These are phyloP conservation scores for Trichoderma citrinoviride DNA, from an alignment of 2,329 filamentous ascomycete genomes.

Conservation along the genomic window DNA sequence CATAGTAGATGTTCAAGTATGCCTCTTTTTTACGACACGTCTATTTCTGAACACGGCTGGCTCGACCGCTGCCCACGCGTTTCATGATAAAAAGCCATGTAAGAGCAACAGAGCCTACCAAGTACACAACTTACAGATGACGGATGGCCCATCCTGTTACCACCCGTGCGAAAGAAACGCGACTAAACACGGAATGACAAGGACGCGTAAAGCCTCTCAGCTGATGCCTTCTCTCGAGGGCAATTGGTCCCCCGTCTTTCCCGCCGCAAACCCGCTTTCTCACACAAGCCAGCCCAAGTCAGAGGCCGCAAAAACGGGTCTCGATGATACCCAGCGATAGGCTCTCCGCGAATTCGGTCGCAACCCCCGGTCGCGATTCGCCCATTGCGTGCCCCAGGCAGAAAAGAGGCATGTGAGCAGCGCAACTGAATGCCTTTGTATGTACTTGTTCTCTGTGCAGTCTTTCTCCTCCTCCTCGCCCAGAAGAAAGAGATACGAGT, in stretches of 20 bases:
- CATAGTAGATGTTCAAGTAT: background rate
- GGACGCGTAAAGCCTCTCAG: slow-evolving; percentile 14
- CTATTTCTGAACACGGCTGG: background rate
- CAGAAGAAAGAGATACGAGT: background rate
- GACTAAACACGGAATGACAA: slow-evolving; percentile 7
- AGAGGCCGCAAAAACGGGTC: slow-evolving; percentile 7
- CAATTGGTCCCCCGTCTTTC: background rate
- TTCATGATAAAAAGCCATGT: background rate
- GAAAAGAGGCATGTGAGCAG: slow-evolving; percentile 13
- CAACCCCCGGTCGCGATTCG: slow-evolving; percentile 12
- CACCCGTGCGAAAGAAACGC: background rate
- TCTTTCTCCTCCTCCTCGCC: background rate
- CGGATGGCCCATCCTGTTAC: background rate
- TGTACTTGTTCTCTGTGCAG: background rate
- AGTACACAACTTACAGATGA: background rate
- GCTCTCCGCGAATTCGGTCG: slow-evolving; percentile 17
- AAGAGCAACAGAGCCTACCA: background rate
- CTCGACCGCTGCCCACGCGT: background rate
- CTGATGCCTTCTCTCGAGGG: slow-evolving; percentile 6
- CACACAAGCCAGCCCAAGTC: background rate
- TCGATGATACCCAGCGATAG: slow-evolving; percentile 17
- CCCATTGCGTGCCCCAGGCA: background rate
- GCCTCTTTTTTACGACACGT: background rate
- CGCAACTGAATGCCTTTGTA: background rate
- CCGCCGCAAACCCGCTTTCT: slow-evolving; percentile 4